Conservation (phyloP, 805 yeast species). For the Nakazawaea laoshanensis region DNA sequence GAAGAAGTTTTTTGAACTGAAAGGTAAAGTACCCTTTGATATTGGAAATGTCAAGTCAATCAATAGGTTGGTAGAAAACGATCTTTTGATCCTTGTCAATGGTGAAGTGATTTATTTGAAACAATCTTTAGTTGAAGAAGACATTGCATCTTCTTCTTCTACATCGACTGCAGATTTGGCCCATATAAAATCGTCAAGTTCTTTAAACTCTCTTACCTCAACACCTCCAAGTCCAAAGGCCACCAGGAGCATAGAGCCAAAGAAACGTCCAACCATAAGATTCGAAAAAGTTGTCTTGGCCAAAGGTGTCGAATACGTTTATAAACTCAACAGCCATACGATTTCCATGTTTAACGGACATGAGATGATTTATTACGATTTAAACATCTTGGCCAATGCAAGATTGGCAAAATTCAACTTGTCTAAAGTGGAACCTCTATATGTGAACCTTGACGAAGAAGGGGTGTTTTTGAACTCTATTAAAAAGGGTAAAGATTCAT, state of each 20-base stretch:
- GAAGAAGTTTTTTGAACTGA: constrained; percentile 8
- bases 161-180: constrained; percentile 9
- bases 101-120: constrained; percentile 20
- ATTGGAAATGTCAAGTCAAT: constrained; percentile 14
- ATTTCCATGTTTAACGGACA: constrained; percentile 25
- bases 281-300: constrained; percentile 18
- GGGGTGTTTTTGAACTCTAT: constrained; percentile 6
- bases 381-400: constrained; percentile 13
- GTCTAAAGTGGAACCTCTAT: constrained; percentile 18
- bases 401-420: constrained; percentile 11
- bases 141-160: constrained; percentile 6
- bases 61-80: constrained; percentile 19
- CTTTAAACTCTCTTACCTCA: constrained; percentile 14
- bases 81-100: constrained; percentile 20
- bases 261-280: constrained; percentile 11
- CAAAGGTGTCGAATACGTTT: constrained; percentile 21
- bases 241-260: not conserved
- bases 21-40: constrained; percentile 1
- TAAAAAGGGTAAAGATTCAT: not conserved
- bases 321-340: constrained; percentile 18
- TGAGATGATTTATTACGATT: constrained; percentile 21
- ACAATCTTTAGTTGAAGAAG: constrained; percentile 8
- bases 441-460: constrained; percentile 23
- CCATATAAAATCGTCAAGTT: constrained; percentile 5
- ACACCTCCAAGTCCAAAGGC: constrained; percentile 1